Evolutionary conservation across 2,329 filamentous ascomycete species (phyloP), one percentile per base, ranked within the genome.

Genomic region (Verticillium longisporum): DNA sequence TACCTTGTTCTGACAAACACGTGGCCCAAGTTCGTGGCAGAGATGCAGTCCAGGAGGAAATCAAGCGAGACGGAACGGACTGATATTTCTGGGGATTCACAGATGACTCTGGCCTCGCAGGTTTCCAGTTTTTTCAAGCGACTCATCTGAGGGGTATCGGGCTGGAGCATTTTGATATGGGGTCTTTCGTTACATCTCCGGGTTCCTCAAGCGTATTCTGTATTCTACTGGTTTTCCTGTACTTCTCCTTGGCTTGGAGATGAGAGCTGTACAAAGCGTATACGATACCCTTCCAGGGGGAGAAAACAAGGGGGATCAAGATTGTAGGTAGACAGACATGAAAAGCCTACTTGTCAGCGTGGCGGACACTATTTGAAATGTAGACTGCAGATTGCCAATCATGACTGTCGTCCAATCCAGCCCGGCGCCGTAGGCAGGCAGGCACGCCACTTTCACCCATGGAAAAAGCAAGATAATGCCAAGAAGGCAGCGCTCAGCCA

Each of bases 1-100:
- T 86, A 88, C 62, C 77, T 89, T 6, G 86, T 89, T 2, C 74
- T 88, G 62, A 88, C 85, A 14, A 89, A 89, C 68, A 89, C 87
- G 0, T 89, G 87, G 87, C 81, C 82, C 34, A 84, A 82, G 68
- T 86, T 82, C 66, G 77, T 83, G 45, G 50, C 71, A 56, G 75
- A 79, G 55, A 66, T 66, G 63, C 60, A 64, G 55, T 53, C 59
- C 1, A 62, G 63, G 13, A 60, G 66, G 26, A 64, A 63, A 2
- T 69, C 68, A 1, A 60, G 50, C 21, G 67, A 70, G 55, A 65
- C 65, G 1, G 57, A 64, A 18, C 61, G 65, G 9, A 70, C 67
- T n/a, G 63, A 59, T 6, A 13, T 38, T 11, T 68, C 65, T 0
- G 63, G 54, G 1, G 56, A 36, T 2, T 69, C 68, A 1, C 15